Percentiles rank a stretch among this genome's conserved stretches.
These are phyloP conservation scores for Septoria petroselini DNA, from an alignment of 2,329 filamentous ascomycete species.

Conservation along the genomic window DNA sequence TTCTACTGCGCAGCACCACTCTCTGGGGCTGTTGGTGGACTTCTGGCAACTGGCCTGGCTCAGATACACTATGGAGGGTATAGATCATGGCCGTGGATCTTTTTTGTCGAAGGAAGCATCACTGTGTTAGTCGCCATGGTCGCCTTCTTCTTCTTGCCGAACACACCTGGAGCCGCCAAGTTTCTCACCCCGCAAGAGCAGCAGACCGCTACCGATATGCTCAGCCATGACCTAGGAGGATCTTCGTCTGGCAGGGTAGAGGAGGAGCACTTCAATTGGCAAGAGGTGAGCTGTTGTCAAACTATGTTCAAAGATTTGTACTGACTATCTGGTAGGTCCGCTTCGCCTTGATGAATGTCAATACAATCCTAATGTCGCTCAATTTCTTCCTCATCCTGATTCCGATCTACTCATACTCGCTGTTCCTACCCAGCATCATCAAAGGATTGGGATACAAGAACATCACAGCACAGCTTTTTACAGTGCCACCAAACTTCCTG, in stretches of 20 bases:
- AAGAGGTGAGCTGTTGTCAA: constrained; percentile 30
- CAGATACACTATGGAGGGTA: constrained; percentile 41
- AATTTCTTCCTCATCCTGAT: constrained; percentile 39
- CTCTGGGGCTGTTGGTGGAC: constrained; percentile 43
- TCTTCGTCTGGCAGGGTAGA: constrained; percentile 31
- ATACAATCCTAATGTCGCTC: constrained; percentile 36
- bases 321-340: constrained; percentile 31
- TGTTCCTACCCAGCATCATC: constrained; percentile 50
- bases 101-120: constrained; percentile 50
- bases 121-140: constrained; percentile 54
- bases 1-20: constrained; percentile 40
- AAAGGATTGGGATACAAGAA: constrained; percentile 43
- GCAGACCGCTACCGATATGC: constrained; percentile 30
- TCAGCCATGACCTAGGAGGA: constrained; percentile 37
- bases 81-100: constrained; percentile 42
- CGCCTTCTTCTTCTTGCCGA: constrained; percentile 55
- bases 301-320: not conserved
- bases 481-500: constrained; percentile 40
- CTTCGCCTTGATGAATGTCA: constrained; percentile 37
- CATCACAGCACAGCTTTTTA: constrained; percentile 43
- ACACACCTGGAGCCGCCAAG: constrained; percentile 50
- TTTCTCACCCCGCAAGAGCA: constrained; percentile 38
- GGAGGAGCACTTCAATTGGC: constrained; percentile 37
- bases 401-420: constrained; percentile 44
- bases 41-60: constrained; percentile 44